Base-by-base conservation (phyloP, 2,329 filamentous ascomycete species). In the Cladobotryum protrusum region DNA sequence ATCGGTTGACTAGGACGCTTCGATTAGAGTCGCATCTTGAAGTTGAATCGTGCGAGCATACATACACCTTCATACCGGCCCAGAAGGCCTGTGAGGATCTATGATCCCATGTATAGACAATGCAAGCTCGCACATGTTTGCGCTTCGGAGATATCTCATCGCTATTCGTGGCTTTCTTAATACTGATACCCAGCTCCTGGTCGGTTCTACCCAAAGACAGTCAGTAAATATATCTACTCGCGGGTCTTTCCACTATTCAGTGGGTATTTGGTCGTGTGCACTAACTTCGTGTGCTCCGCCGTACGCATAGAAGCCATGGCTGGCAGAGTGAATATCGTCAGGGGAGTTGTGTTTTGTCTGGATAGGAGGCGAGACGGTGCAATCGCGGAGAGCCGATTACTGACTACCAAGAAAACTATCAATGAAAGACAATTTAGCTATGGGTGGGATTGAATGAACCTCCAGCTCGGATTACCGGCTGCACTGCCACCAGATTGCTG, bases 41-140 rank as follows among this genome's bases (percentile, higher is more conserved):
- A 19, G n/a, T 34, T 15, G 29, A 2, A 37, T 3, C 32, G 8
- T n/a, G 11, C 15, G 34, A 20, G n/a, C 14, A 47, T 74, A 78
- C 86, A 59, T 79, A 95, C 86, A 97, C 91, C 82, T 99, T 99
- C 80, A 99, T 95, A 66, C 91, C 92, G 50, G 89, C 83, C 93
- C 93, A 99, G 70, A 99, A 99, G 65, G 91, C 89, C 66, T 83
- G 79, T 39, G 91, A 95, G 57, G 87, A 95, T 74, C 95, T 95
- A 75, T 99, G 90, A 72, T 99, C 93, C 93, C 93, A 99, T 52
- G 92, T 97, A 70, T 97, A 97, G 42, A 99, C 92, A 63, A 99
- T 99, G 66, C 89, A 95, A 69, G 87, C 90, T 65, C 93, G 88
- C 52, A 99, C 93, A 87, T 99, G 93, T 73, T 99, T 99, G 62